Percentiles rank a stretch among this genome's conserved stretches.
Conservation (phyloP, 495 filamentous ascomycete genomes). For the Chaetomium fimeti region DNA sequence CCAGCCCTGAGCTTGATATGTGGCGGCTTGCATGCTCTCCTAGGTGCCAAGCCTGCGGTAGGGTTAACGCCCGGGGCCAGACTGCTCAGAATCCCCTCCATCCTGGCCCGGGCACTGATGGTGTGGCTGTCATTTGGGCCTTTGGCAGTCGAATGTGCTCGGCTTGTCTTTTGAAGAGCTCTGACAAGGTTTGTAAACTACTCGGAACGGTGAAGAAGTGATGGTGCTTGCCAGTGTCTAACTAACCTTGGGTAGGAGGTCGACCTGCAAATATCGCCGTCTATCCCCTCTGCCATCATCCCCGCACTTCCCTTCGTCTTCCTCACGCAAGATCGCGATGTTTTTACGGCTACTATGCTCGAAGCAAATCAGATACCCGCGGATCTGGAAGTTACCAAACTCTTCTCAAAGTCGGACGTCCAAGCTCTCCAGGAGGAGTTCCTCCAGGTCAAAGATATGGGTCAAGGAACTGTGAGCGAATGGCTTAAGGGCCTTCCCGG, state of each 20-base stretch:
- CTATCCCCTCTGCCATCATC: conserved; percentile 56
- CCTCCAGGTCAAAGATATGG: conserved; percentile 56
- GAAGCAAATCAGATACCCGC: conserved; percentile 49
- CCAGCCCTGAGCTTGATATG: conserved; percentile 60
- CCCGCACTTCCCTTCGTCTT: conserved; percentile 64
- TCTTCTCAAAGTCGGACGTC: conserved; percentile 60
- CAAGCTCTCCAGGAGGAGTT: conserved; percentile 55
- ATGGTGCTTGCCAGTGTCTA: conserved; percentile 15
- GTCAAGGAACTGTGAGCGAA: conserved; percentile 61
- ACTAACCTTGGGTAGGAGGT: conserved; percentile 54
- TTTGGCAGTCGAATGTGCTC: conserved; percentile 64
- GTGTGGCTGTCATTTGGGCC: conserved; percentile 60
- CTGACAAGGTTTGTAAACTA: conserved; percentile 56
- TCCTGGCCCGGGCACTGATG: conserved; percentile 52
- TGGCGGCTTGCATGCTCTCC: conserved; percentile 56
- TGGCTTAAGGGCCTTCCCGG: conserved; percentile 70
- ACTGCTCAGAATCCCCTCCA: conserved; percentile 38
- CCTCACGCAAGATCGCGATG: conserved; percentile 55
- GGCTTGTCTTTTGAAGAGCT: conserved; percentile 55
- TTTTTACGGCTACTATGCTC: conserved; percentile 53
- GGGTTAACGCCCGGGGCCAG: conserved; percentile 24
- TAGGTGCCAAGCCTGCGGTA: conserved; percentile 57
- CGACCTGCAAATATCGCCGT: conserved; percentile 58
- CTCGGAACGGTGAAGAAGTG: not conserved
- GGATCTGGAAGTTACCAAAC: conserved; percentile 56